Evolutionary conservation across 2,329 filamentous ascomycete species (phyloP), one percentile per base, ranked within the genome.

Genomic region (Colletotrichum lentis): DNA sequence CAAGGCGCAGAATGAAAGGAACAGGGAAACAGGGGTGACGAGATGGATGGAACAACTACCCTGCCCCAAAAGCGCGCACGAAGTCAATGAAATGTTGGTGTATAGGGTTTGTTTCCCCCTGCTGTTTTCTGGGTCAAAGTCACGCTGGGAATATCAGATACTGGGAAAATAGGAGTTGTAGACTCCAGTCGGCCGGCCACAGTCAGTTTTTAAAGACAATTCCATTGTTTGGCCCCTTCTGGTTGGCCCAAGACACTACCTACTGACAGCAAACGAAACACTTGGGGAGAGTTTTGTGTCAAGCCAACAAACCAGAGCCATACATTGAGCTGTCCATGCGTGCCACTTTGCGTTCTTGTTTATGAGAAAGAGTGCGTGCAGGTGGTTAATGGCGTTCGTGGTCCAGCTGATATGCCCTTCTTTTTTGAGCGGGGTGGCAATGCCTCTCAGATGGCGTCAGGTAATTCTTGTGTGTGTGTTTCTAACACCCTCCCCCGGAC

Each of bases 31-130:
- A 8, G n/a, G 52, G n/a, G 3, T 39, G 52, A 24, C 1, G 52
- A 39, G 35, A 22, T 54, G 52, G 52, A 18, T 18, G 12, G 35
- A 54, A 54, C 35, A 37, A 22, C 12, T 14, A 52, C n/a, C 16
- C 22, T 14, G 7, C 5, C n/a, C 12, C 37, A 54, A 39, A 39
- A 12, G 18, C 11, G 22, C 4, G 52, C 22, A 39, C 35, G 31
- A 54, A 54, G 52, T 54, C n/a, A 39, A 54, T 54, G 52, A 54
- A 39, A 54, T 54, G 31, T 39, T 54, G 35, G 52, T 54, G 52
- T 22, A 54, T 18, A 39, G n/a, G 52, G 11, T 53, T 14, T 37
- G 37, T 2, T 20, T 20, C 37, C 12, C 11, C 37, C 20, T 52
- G 12, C 20, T 52, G 14, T 18, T 20, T 22, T 37, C 31, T 39